Conservation (phyloP, 2,329 filamentous ascomycete species). For the Thermochaetoides dissita region DNA sequence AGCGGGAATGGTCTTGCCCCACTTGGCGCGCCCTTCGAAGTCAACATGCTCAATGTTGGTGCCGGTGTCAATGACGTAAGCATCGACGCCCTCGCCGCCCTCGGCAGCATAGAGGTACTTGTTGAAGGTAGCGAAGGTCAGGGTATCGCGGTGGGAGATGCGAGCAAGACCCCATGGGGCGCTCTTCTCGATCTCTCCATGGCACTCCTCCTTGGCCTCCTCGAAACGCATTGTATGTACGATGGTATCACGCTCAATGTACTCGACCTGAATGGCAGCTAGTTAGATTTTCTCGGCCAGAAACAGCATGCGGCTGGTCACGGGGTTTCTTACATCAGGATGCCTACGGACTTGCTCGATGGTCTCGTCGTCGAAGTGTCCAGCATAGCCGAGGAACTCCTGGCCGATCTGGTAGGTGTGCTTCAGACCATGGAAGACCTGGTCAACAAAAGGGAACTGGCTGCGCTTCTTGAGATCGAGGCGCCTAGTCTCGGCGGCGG, state of each 20-base stretch:
- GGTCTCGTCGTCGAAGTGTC: constrained; percentile 84
- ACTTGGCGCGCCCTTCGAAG: constrained; percentile 87
- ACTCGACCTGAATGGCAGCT: constrained; percentile 60
- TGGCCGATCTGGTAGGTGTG: constrained; percentile 90
- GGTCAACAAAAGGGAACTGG: constrained; percentile 51
- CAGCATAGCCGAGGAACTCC: constrained; percentile 77
- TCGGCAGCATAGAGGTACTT: constrained; percentile 89
- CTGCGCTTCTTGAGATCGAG: constrained; percentile 86
- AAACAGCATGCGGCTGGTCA: background rate
- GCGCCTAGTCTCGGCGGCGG: constrained; percentile 51
- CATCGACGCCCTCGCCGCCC: constrained; percentile 93
- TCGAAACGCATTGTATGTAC: constrained; percentile 61
- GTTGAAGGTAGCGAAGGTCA: constrained; percentile 90
- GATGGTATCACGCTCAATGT: constrained; percentile 86
- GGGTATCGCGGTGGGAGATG: constrained; percentile 81
- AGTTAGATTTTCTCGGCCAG: constrained; percentile 8
- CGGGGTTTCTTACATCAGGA: constrained; percentile 72
- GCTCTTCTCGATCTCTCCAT: constrained; percentile 65
- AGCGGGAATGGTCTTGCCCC: constrained; percentile 89
- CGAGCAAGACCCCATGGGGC: constrained; percentile 98
- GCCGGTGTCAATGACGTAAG: constrained; percentile 96
- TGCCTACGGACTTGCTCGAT: constrained; percentile 91
- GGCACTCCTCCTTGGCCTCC: constrained; percentile 27
- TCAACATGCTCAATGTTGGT: constrained; percentile 90
- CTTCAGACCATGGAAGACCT: constrained; percentile 74